A percentile compares a stretch with the other conserved stretches of the same genome.
Conservation (phyloP, 371 early-diverging fungal genomes). For the Spiromyces aspiralis region DNA sequence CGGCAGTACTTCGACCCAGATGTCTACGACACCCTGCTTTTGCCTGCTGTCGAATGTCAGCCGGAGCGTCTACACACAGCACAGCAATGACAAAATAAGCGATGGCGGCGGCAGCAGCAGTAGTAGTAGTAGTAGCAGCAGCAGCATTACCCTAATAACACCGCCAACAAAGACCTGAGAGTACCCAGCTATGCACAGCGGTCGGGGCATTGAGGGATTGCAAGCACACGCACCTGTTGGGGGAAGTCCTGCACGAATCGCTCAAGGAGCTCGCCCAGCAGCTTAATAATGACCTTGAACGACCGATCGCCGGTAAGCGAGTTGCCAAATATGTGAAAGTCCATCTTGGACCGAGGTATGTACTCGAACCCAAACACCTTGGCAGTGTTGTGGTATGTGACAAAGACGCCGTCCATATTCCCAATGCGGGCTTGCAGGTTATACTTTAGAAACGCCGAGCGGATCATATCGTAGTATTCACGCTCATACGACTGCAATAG, state of each 20-base stretch:
- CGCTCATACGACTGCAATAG: conserved; percentile 68
- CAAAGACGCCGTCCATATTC: conserved; percentile 91
- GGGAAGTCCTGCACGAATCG: conserved; percentile 42
- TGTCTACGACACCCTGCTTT: conserved; percentile 1
- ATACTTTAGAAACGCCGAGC: conserved; percentile 76
- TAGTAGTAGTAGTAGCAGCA: neutral
- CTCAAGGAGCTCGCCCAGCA: conserved; percentile 48
- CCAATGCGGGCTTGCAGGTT: conserved; percentile 88
- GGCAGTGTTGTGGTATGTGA: conserved; percentile 83
- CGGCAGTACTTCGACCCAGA: conserved; percentile 25
- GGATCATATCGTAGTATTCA: conserved; percentile 89
- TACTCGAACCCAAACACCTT: conserved; percentile 93
- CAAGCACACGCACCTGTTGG: conserved; percentile 22
- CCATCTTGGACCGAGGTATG: conserved; percentile 72
- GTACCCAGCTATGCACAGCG: neutral
- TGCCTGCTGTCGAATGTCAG: conserved; percentile 27
- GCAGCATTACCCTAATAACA: neutral
- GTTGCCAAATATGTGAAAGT: conserved; percentile 61
- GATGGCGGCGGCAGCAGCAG: neutral
- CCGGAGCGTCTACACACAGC: conserved; percentile 16
- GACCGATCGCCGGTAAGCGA: conserved; percentile 49
- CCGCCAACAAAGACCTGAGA: neutral
- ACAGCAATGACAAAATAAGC: neutral
- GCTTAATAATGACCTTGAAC: conserved; percentile 41
- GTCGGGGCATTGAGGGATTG: neutral